Base-by-base conservation (phyloP, 73 alveolate species). In the Effrenium voratum region DNA sequence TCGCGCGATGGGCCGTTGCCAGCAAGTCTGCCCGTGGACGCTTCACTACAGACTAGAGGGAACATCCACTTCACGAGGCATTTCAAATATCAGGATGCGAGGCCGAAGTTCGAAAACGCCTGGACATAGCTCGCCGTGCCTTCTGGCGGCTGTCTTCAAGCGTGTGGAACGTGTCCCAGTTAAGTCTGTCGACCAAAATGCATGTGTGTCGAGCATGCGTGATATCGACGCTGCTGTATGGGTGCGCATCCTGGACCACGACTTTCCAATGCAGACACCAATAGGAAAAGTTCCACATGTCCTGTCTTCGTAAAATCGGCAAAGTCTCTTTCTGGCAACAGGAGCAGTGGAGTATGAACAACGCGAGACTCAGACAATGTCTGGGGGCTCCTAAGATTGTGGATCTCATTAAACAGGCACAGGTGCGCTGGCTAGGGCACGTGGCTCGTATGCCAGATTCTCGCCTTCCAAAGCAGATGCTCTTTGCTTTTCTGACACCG, bases 191-290 rank as follows among this genome's bases (percentile, higher is more conserved):
- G 0, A 47, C 55, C 22, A 87, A 63, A 3, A 13, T 87, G 2
- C 46, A 75, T 2, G 84, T 87, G 2, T 87, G 30, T 8, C 63
- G 95, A 5, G 49, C 84, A 0, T 87, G 95, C 43, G 68, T 87
- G 34, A 49, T 87, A 1, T 59, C 95, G 2, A 84, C 60, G 0
- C 28, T 87, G n/a, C 30, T 87, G 19, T 87, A 60, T 87, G 95
- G 95, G 50, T 83, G 84, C 1, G 76, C 19, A 8, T 28, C 95
- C 0, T 87, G 84, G 95, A 87, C 95, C 0, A 87, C 95, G 10
- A 63, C 95, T 4, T 87, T 87, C 32, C 19, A 26, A 3, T 28
- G 84, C 24, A 66, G 95, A 24, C 52, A 50, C 0, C 40, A 30
- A 30, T 49, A 60, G 13, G 73, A 87, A 2, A 5, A 32, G 15